Evolutionary conservation across 1,139 yeast genomes (phyloP), one percentile per base, ranked within the genome.

Genomic region (Yamadazyma diddensiae): DNA sequence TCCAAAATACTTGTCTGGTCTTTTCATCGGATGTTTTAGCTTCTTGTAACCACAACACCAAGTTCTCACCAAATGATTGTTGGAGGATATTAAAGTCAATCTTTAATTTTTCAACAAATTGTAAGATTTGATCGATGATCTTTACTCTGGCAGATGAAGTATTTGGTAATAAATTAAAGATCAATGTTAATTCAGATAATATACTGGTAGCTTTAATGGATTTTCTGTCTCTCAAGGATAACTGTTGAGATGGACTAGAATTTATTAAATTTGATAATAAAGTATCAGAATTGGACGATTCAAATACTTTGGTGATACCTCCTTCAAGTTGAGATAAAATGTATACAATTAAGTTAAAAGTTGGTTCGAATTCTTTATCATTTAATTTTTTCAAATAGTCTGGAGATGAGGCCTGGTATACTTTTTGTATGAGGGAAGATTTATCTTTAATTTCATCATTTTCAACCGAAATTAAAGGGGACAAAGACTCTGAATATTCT

Each of bases 141-240:
- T 44, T 47, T 23, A 62, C 44, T 52, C 74, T 62, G 32, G 54
- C 47, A 24, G 49, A 36, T 28, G 71, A 62, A 14, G 54, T 41
- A 31, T 47, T 57, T 21, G 71, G 67, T 37, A 69, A 49, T 40
- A 67, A 62, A 56, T 70, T 70, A 63, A 70, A 70, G 31, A 65
- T 53, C 27, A 65, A 65, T 47, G 62, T 65, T 38, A 69, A 58
- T 38, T 61, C 58, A 15, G 73, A 66, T 48, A 70, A 57, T 22
- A 70, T 53, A 31, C 70, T 63, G 35, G 72, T 58, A 19, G 72
- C 52, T 44, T 64, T 68, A 41, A 70, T 64, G 28, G 71, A 57
- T 48, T 59, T 65, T 54, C 74, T 65, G 52, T 70, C 75, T 55
- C 73, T 65, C 47, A 69, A 59, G 21, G 70, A 55, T 28, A 69